Evolutionary conservation across 116 monocot species (phyloP).

Genomic region (Posidonia oceanica): DNA sequence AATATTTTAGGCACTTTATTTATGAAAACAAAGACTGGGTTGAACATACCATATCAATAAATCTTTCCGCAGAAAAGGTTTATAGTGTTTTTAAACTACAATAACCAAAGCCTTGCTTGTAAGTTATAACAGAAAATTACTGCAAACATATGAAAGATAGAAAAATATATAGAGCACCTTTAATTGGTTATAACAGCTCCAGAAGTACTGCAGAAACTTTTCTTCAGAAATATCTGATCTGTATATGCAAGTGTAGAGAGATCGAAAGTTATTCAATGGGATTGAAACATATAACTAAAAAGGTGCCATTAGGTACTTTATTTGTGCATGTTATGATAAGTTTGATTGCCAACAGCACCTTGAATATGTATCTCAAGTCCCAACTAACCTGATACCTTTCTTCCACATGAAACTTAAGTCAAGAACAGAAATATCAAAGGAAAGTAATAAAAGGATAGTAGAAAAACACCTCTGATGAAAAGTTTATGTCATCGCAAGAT

Average conservation of each 20-base stretch:
- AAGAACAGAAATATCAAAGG: too few species aligned
- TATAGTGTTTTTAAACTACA: background rate
- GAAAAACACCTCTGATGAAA: too few species aligned
- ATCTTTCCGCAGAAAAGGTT: too few species aligned
- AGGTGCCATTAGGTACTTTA: background rate
- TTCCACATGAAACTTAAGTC: too few species aligned
- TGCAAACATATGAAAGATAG: background rate
- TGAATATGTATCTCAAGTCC: too few species aligned
- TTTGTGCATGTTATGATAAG: background rate
- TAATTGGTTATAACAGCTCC: constrained; percentile 75
- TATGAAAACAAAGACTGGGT: too few species aligned
- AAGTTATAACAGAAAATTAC: background rate
- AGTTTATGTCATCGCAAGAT: too few species aligned
- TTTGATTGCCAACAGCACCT: background rate
- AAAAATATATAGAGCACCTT: constrained; percentile 30
- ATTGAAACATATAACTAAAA: background rate
- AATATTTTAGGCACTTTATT: too few species aligned
- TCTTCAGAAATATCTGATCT: constrained; percentile 76
- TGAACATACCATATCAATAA: too few species aligned
- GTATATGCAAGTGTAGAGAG: background rate
- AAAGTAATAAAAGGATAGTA: too few species aligned
- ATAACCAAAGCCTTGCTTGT: background rate
- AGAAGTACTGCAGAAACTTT: constrained; percentile 76
- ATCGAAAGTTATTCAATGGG: background rate
- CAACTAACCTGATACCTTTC: too few species aligned